Evolutionary conservation across 148 eudicot species (phyloP).

Genomic region (Rhododendron ferrugineum): DNA sequence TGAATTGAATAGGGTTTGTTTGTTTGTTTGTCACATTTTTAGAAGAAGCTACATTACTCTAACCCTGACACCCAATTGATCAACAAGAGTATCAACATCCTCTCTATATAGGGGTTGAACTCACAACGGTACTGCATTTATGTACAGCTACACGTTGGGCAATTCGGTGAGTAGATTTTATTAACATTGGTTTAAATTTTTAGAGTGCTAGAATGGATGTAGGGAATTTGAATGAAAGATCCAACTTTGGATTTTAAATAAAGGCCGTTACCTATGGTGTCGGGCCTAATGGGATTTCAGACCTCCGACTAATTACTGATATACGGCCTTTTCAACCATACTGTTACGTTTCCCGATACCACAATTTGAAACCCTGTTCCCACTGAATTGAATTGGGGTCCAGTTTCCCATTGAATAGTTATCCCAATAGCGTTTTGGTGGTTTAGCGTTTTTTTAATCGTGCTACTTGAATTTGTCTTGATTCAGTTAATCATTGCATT

Average conservation of each 20-base stretch:
- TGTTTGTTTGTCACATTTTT: too few relatives aligned
- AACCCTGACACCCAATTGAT: not conserved
- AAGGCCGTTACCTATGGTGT: too few relatives aligned
- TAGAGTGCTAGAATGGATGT: too few relatives aligned
- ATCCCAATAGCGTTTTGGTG: not conserved
- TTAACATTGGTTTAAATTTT: too few relatives aligned
- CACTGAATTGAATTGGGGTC: not conserved
- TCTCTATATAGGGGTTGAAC: not conserved
- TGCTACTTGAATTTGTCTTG: not conserved
- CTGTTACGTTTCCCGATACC: not conserved
- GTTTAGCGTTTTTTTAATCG: not conserved
- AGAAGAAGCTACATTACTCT: not conserved
- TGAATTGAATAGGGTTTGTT: too few relatives aligned
- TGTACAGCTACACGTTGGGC: too few relatives aligned
- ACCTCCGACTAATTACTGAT: not conserved
- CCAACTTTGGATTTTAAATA: not conserved
- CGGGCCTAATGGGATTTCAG: too few relatives aligned
- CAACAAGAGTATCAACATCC: not conserved
- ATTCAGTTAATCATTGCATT: not conserved
- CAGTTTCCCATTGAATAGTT: not conserved
- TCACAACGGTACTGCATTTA: not conserved
- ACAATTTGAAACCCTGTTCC: not conserved
- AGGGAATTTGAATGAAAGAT: too few relatives aligned
- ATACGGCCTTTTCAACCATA: too few relatives aligned
- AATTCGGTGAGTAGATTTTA: too few relatives aligned